Conservation (phyloP, 345 rosid genomes). For the Anacardium occidentale region DNA sequence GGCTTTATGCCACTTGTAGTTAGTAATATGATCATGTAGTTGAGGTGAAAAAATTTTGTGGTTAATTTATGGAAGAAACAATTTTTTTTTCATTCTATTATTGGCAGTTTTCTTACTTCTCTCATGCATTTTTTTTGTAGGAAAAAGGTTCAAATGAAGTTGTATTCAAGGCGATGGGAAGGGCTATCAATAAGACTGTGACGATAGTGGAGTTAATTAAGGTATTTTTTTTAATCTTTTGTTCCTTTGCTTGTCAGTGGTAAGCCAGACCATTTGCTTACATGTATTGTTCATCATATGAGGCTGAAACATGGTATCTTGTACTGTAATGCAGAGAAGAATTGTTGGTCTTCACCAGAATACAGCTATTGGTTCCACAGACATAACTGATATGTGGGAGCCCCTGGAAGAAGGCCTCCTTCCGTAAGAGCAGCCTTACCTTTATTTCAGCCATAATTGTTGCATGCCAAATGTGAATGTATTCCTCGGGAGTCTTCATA, state of each 20-base stretch:
- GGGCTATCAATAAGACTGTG: constrained; percentile 95
- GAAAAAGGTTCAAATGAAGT: constrained; percentile 76
- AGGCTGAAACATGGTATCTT: constrained; percentile 18
- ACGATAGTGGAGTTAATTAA: constrained; percentile 87
- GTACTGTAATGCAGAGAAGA: constrained; percentile 65
- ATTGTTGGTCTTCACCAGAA: constrained; percentile 89
- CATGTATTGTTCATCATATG: not conserved
- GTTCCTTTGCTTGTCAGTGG: not conserved
- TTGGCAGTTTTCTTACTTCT: not conserved
- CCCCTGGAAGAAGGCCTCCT: constrained; percentile 97
- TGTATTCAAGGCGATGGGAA: constrained; percentile 96
- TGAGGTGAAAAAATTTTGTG: not conserved
- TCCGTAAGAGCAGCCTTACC: constrained; percentile 51
- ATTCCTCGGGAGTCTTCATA: not conserved
- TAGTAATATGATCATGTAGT: not conserved
- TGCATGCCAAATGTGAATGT: not conserved
- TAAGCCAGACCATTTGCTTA: not conserved
- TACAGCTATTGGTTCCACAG: constrained; percentile 85
- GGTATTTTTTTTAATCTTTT: constrained; percentile 37
- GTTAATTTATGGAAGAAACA: constrained; percentile 72
- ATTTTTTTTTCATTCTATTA: constrained; percentile 26
- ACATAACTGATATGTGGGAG: constrained; percentile 91
- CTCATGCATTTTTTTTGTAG: constrained; percentile 30
- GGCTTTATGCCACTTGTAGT: not conserved
- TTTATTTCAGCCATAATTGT: not conserved